Evolutionary conservation across 2,329 filamentous ascomycete genomes (phyloP).

Genomic region (Aspergillus sp.): DNA sequence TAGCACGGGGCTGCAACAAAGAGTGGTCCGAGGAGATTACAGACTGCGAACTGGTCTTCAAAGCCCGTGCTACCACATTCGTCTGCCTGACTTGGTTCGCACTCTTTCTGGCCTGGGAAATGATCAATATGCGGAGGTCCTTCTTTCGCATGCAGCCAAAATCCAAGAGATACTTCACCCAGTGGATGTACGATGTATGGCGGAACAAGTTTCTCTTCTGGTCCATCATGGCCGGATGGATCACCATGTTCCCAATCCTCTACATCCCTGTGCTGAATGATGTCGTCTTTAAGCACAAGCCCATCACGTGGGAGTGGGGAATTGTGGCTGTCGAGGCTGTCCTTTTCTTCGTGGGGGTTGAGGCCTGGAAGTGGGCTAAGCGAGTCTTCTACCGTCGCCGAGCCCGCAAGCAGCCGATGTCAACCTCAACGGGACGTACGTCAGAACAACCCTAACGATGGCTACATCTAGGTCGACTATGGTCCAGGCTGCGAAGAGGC

Average conservation of each 20-base stretch:
- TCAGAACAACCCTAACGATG: no score
- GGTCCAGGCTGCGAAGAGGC: no score
- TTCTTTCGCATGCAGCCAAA: conserved; percentile 70
- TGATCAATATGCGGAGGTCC: conserved; percentile 66
- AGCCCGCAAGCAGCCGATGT: no score
- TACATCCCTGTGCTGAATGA: conserved; percentile 68
- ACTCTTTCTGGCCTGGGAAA: conserved; percentile 74
- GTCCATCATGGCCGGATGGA: conserved; percentile 54
- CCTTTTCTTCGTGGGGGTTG: conserved; percentile 62
- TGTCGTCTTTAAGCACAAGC: conserved; percentile 61
- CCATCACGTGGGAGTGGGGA: conserved; percentile 66
- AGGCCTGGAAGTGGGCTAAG: conserved; percentile 66
- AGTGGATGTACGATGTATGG: conserved; percentile 66
- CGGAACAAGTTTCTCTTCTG: conserved; percentile 69
- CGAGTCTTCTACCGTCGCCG: conserved; percentile 47
- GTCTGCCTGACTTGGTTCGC: conserved; percentile 72
- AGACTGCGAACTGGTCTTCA: conserved; percentile 62
- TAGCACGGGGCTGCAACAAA: conserved; percentile 60
- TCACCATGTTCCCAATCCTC: conserved; percentile 56
- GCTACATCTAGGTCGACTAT: no score
- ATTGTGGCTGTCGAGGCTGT: conserved; percentile 59
- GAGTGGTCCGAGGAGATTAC: conserved; percentile 40
- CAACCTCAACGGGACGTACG: no score
- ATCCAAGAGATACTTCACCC: conserved; percentile 58
- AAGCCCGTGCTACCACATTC: conserved; percentile 68